A percentile compares a stretch with the other conserved stretches of the same genome.
phyloP scores from a whole-genome alignment of 2,329 filamentous ascomycete genomes.

The Calonectria fujianensis region DNA sequence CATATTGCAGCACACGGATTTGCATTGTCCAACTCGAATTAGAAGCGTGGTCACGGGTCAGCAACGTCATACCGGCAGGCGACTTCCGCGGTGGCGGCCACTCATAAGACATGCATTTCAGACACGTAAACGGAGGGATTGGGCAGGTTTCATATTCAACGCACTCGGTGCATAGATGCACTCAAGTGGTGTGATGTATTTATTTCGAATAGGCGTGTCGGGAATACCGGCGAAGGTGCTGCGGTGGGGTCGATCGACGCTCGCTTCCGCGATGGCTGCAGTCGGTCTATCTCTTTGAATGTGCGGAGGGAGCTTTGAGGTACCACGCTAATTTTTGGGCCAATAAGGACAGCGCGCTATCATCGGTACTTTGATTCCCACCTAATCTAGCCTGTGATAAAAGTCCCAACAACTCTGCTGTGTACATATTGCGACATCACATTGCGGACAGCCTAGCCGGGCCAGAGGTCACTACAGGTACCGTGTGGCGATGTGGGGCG shows the following conservation, averaged over 20 bases:
- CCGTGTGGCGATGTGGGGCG: too few relatives aligned
- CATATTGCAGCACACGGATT: background rate
- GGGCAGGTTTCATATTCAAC: background rate
- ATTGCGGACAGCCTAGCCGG: too few relatives aligned
- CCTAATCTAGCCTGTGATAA: too few relatives aligned
- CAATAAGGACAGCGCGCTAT: too few relatives aligned
- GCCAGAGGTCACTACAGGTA: too few relatives aligned
- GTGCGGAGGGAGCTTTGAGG: too few relatives aligned
- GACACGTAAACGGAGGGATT: background rate
- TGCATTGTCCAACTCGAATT: background rate
- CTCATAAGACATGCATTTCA: background rate
- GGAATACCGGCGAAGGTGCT: background rate
- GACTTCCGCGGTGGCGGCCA: background rate
- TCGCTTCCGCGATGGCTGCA: background rate
- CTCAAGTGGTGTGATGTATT: too few relatives aligned
- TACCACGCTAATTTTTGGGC: too few relatives aligned
- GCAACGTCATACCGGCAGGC: background rate
- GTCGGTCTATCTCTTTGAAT: background rate
- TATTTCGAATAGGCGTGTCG: background rate
- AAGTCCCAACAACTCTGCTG: too few relatives aligned
- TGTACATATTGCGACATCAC: too few relatives aligned
- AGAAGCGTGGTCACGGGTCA: background rate
- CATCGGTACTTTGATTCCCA: too few relatives aligned
- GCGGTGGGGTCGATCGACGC: background rate
- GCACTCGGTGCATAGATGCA: too few relatives aligned